A percentile compares a stretch with the other conserved stretches of the same genome.
Conservation (phyloP, 1,284 basidiomycete genomes). For the Erythrobasidium hasegawianum region DNA sequence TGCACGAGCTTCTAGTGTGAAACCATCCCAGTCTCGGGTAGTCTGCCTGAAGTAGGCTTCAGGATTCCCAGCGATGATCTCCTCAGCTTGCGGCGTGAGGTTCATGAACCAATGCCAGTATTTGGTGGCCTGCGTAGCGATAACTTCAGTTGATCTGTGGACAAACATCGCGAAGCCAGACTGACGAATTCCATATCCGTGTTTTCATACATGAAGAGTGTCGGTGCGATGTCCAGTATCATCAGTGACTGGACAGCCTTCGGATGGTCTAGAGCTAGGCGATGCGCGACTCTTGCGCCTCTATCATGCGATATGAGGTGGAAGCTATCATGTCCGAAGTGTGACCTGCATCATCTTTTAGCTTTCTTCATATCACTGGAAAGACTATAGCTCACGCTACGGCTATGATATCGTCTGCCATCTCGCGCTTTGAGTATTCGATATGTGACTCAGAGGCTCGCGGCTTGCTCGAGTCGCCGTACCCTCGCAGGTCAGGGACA, state of each 20-base stretch:
- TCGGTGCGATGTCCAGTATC: conserved; percentile 49
- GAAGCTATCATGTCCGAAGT: conserved; percentile 45
- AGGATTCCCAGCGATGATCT: conserved; percentile 37
- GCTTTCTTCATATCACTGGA: no score
- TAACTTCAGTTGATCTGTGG: no score
- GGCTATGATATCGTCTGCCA: conserved; percentile 49
- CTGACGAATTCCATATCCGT: conserved; percentile 39
- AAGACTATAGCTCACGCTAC: conserved; percentile 45
- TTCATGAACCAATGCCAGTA: conserved; percentile 49
- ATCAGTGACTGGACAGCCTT: conserved; percentile 47
- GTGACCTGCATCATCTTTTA: conserved; percentile 18
- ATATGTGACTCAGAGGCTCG: conserved; percentile 43
- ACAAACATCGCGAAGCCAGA: no score
- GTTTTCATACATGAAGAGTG: conserved; percentile 48
- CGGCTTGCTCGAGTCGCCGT: conserved; percentile 43
- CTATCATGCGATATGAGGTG: conserved; percentile 50
- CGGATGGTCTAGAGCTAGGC: conserved; percentile 49
- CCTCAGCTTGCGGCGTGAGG: conserved; percentile 46
- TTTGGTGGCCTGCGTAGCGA: background rate
- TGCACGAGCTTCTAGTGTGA: conserved; percentile 39
- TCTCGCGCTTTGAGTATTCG: conserved; percentile 50
- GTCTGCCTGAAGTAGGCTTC: conserved; percentile 42
- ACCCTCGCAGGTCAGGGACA: conserved; percentile 49
- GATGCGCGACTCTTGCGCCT: conserved; percentile 51
- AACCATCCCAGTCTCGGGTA: conserved; percentile 25